Percentiles rank a stretch among this genome's conserved stretches.
These are phyloP conservation scores for Hypomyces perniciosus DNA, from an alignment of 2,329 filamentous ascomycete genomes.

Conservation along the genomic window DNA sequence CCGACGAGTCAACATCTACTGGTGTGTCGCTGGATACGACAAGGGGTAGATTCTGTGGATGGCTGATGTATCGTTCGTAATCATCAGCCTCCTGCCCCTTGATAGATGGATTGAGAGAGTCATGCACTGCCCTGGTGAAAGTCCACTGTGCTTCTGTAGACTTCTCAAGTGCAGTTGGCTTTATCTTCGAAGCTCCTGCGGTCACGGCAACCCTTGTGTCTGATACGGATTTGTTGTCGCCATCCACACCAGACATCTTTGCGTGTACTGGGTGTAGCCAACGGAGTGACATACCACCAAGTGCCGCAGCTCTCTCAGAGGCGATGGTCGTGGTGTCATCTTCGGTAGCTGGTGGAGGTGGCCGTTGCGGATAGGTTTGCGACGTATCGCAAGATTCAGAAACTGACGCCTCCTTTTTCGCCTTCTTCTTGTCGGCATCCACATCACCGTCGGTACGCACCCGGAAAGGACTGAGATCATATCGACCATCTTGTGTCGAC, in stretches of 20 bases:
- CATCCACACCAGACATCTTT: constrained; percentile 21
- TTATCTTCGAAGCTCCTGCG: constrained; percentile 34
- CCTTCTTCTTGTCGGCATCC: constrained; percentile 55
- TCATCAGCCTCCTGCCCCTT: constrained; percentile 71
- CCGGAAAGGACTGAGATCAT: constrained; percentile 83
- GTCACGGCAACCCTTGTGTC: constrained; percentile 3
- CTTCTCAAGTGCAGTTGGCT: constrained; percentile 63
- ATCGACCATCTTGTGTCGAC: constrained; percentile 64
- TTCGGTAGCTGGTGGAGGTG: constrained; percentile 25
- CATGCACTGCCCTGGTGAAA: constrained; percentile 75
- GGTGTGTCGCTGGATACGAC: constrained; percentile 66
- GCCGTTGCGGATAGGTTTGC: constrained; percentile 6
- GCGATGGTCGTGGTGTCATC: constrained; percentile 36
- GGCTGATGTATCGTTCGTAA: constrained; percentile 81
- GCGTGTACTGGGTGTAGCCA: constrained; percentile 52
- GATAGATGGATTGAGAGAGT: constrained; percentile 81
- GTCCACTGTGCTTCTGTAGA: constrained; percentile 81
- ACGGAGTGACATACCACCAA: constrained; percentile 46
- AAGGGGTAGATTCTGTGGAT: constrained; percentile 82
- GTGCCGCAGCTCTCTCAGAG: constrained; percentile 33
- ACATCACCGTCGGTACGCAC: constrained; percentile 62
- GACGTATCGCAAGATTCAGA: constrained; percentile 49
- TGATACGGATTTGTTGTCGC: neutral
- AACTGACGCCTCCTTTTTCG: constrained; percentile 64
- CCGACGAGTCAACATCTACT: constrained; percentile 51